Conservation (phyloP, 345 rosid genomes). For the Psidium friedrichsthalianum region DNA sequence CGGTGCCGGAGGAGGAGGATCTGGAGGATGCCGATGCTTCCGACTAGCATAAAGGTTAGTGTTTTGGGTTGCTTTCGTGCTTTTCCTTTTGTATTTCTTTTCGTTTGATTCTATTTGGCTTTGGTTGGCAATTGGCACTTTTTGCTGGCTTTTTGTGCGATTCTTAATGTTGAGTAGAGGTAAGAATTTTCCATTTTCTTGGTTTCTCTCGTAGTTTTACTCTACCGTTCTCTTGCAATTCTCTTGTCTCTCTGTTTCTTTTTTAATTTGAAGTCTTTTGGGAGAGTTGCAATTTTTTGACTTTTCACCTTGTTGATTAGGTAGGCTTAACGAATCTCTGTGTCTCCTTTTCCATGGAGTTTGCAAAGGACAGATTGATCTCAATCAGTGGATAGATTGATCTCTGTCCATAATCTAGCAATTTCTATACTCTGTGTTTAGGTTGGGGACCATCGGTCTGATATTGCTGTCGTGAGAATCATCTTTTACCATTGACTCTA, state of each 20-base stretch:
- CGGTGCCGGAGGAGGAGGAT: slow-evolving; percentile 60
- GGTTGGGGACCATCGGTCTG: not conserved
- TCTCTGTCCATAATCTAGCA: not conserved
- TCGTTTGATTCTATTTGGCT: not conserved
- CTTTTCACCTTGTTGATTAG: not conserved
- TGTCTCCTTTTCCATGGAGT: not conserved
- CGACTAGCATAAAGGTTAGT: slow-evolving; percentile 9
- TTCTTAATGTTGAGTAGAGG: not conserved
- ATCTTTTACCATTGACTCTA: not conserved
- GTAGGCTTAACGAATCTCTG: not conserved
- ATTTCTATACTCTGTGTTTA: not conserved
- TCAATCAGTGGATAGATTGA: not conserved
- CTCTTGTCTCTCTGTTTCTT: not conserved
- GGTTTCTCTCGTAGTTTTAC: not conserved
- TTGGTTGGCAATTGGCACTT: not conserved
- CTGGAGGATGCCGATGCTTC: slow-evolving; percentile 36
- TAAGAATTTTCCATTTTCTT: not conserved
- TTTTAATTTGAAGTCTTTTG: not conserved
- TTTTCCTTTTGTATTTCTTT: not conserved
- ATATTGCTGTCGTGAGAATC: not conserved
- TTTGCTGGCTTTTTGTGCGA: not conserved
- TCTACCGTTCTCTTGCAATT: not conserved
- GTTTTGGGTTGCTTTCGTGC: not conserved
- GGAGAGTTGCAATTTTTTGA: not conserved
- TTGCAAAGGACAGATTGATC: not conserved